Percentiles rank a stretch among this genome's conserved stretches.
These are phyloP conservation scores for Pseudocercospora fijiensis DNA, from an alignment of 2,329 filamentous ascomycete genomes.

Conservation along the genomic window DNA sequence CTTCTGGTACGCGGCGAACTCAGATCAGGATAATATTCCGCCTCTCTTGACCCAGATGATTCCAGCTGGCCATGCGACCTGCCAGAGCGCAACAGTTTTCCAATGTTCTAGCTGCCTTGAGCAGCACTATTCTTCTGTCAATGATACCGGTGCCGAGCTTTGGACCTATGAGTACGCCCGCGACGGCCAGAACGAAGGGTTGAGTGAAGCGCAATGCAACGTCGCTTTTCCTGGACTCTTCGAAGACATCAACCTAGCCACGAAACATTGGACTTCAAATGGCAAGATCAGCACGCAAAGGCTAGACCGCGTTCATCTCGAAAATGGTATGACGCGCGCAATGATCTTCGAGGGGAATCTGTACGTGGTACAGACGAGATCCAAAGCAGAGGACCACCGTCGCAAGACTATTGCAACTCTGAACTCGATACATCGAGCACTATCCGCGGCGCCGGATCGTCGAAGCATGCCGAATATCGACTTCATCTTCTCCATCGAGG, in stretches of 20 bases:
- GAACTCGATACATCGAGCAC: conserved; percentile 50
- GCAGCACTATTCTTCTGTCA: conserved; percentile 12
- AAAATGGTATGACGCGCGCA: conserved; percentile 30
- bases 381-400: conserved; percentile 29
- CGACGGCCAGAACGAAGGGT: conserved; percentile 21
- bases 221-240: conserved; percentile 36
- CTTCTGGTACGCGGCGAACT: conserved; percentile 28
- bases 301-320: conserved; percentile 23
- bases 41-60: conserved; percentile 26
- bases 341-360: conserved; percentile 41
- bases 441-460: conserved; percentile 43
- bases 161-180: conserved; percentile 22
- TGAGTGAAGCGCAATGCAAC: conserved; percentile 31
- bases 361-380: conserved; percentile 36
- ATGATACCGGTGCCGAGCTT: conserved; percentile 14
- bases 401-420: conserved; percentile 36
- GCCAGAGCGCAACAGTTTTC: conserved; percentile 23
- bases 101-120: conserved; percentile 25
- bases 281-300: conserved; percentile 20
- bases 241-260: conserved; percentile 34
- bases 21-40: conserved; percentile 24
- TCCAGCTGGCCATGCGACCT: conserved; percentile 27
- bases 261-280: conserved; percentile 26
- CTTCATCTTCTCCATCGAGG: conserved; percentile 50
- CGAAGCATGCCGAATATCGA: conserved; percentile 47